Evolutionary conservation across 2,329 filamentous ascomycete genomes (phyloP).

Genomic region (Pseudogymnoascus sp.): DNA sequence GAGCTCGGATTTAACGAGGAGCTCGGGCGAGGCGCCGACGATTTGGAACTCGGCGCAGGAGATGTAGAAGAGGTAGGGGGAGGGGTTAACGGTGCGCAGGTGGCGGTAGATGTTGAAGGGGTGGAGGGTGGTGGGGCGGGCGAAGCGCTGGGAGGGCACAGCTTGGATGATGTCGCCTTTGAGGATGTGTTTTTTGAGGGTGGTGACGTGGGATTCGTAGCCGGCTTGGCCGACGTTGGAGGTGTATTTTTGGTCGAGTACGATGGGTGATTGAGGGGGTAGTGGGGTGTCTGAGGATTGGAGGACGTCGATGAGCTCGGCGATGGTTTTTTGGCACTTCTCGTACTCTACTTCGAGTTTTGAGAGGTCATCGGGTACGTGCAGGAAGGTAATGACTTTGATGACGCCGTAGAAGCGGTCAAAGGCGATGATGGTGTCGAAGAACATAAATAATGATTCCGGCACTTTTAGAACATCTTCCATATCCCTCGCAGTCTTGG

Average conservation of each 20-base stretch:
- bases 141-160: slow-evolving; percentile 88
- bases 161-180: slow-evolving; percentile 95
- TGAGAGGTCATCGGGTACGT: slow-evolving; percentile 49
- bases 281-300: slow-evolving; percentile 67
- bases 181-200: slow-evolving; percentile 82
- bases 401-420: slow-evolving; percentile 90
- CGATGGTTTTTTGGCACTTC: slow-evolving; percentile 54
- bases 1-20: slow-evolving; percentile 82
- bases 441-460: slow-evolving; percentile 94
- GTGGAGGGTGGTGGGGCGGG: slow-evolving; percentile 80
- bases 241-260: slow-evolving; percentile 66
- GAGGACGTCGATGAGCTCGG: slow-evolving; percentile 60
- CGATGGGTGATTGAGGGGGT: slow-evolving; percentile 65
- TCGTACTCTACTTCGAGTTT: slow-evolving; percentile 62
- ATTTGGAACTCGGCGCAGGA: slow-evolving; percentile 90
- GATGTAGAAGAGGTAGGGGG: slow-evolving; percentile 94
- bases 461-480: slow-evolving; percentile 83
- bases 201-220: slow-evolving; percentile 82
- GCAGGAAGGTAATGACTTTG: slow-evolving; percentile 87
- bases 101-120: slow-evolving; percentile 98
- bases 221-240: slow-evolving; percentile 86
- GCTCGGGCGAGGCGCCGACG: slow-evolving; percentile 87
- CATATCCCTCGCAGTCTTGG: slow-evolving; percentile 82
- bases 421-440: slow-evolving; percentile 87
- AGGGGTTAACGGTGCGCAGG: slow-evolving; percentile 93